A percentile compares a stretch with the other conserved stretches of the same genome.
Evolutionary conservation across 1,139 yeast species (phyloP).

Genomic region (Saccharomyces uvarum): DNA sequence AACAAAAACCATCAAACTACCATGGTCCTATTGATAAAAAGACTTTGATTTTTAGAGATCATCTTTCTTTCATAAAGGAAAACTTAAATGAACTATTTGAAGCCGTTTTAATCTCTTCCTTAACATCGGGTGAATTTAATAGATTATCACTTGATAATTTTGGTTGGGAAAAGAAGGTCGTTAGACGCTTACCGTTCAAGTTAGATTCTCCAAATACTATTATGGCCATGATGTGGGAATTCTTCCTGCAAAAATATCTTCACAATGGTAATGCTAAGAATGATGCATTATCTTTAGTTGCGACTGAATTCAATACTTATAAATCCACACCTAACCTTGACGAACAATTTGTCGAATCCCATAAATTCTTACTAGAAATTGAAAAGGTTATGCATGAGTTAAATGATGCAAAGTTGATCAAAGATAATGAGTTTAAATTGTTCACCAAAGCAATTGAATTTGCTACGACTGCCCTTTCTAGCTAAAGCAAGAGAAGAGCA

Average conservation of each 20-base stretch:
- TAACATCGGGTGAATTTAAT: constrained; percentile 46
- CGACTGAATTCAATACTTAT: constrained; percentile 26
- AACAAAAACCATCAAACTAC: constrained; percentile 51
- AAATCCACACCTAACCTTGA: constrained; percentile 25
- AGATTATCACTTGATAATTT: constrained; percentile 33
- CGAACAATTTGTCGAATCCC: constrained; percentile 23
- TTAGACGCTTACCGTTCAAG: constrained; percentile 54
- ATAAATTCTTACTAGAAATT: constrained; percentile 18
- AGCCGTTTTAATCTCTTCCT: constrained; percentile 44
- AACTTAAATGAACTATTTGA: constrained; percentile 52
- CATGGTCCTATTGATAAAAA: constrained; percentile 66
- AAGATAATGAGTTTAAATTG: constrained; percentile 15
- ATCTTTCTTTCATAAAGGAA: constrained; percentile 46
- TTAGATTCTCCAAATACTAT: constrained; percentile 27
- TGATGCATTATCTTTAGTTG: constrained; percentile 26
- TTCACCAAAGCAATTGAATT: constrained; percentile 22
- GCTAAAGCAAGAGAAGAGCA: not conserved
- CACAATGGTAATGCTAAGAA: constrained; percentile 29
- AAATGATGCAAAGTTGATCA: constrained; percentile 15
- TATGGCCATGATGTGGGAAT: constrained; percentile 33
- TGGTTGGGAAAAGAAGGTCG: constrained; percentile 51
- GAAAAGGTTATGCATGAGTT: constrained; percentile 13
- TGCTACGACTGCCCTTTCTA: constrained; percentile 15
- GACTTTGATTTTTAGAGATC: constrained; percentile 59
- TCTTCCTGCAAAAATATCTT: constrained; percentile 27